A percentile compares a stretch with the other conserved stretches of the same genome.
These are phyloP conservation scores for Carallia pectinifolia DNA, from an alignment of 345 rosid species.

Conservation along the genomic window DNA sequence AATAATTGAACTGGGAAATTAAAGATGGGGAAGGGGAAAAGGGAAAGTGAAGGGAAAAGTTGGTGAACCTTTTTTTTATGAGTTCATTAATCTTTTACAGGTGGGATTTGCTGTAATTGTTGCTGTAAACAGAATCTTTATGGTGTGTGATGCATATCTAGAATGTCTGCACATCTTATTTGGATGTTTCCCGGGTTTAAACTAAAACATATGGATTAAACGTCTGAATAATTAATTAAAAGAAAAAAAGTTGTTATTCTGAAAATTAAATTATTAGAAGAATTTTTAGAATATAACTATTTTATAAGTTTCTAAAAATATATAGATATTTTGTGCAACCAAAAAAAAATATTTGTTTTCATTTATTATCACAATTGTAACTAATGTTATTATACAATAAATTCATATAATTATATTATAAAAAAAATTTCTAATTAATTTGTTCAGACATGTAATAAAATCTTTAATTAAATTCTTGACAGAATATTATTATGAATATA, in stretches of 20 bases:
- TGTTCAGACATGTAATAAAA: too few relatives aligned
- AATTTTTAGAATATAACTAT: too few relatives aligned
- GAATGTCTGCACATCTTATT: background rate
- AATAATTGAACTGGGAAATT: background rate
- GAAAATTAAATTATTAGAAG: too few relatives aligned
- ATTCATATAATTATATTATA: too few relatives aligned
- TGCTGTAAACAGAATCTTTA: conserved; percentile 1
- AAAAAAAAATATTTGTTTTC: too few relatives aligned
- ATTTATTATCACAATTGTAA: too few relatives aligned
- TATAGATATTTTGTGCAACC: too few relatives aligned
- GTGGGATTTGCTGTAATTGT: background rate
- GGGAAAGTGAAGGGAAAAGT: background rate
- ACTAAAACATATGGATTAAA: background rate
- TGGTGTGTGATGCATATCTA: background rate
- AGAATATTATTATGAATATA: background rate
- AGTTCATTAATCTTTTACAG: background rate
- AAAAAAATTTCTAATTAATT: too few relatives aligned
- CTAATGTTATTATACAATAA: too few relatives aligned
- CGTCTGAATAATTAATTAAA: background rate
- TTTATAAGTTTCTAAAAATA: too few relatives aligned
- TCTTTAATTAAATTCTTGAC: background rate
- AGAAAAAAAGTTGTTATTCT: too few relatives aligned
- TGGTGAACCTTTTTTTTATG: background rate
- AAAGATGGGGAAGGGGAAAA: too few relatives aligned
- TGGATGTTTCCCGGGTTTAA: background rate